phyloP scores from a whole-genome alignment of 2,329 filamentous ascomycete species.

The Paecilomyces dactylethromorphus region DNA sequence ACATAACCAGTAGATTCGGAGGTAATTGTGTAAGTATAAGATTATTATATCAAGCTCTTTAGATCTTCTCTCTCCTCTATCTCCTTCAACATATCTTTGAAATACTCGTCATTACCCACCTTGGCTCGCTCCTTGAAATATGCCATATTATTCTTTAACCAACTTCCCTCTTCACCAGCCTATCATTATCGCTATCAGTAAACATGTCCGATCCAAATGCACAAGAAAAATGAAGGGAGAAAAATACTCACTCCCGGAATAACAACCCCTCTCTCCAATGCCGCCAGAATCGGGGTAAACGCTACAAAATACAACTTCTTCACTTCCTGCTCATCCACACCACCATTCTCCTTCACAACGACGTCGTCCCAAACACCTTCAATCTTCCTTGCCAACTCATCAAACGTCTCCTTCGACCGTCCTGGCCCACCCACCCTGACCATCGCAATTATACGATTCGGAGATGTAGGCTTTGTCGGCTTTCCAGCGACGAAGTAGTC shows the following conservation, averaged over 20 bases:
- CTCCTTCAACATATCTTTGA: slow-evolving; percentile 8
- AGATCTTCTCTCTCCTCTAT: slow-evolving; percentile 6
- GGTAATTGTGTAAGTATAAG: no score
- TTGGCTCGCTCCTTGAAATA: slow-evolving; percentile 11
- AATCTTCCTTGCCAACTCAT: slow-evolving; percentile 11
- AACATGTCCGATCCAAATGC: background rate
- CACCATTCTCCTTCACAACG: slow-evolving; percentile 3
- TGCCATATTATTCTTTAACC: slow-evolving; percentile 11
- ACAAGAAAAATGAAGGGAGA: background rate
- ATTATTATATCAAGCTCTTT: slow-evolving; percentile 1
- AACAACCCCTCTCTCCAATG: slow-evolving; percentile 11
- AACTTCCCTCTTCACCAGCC: slow-evolving; percentile 11
- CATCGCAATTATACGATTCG: slow-evolving; percentile 4
- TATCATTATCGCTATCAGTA: background rate
- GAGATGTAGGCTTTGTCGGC: slow-evolving; percentile 5
- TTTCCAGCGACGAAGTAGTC: slow-evolving; percentile 10
- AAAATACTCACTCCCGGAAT: slow-evolving; percentile 12
- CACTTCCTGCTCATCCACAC: background rate
- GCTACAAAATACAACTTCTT: slow-evolving; percentile 11
- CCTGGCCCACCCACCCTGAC: slow-evolving; percentile 4
- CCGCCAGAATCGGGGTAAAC: slow-evolving; percentile 12
- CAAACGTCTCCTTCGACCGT: slow-evolving; percentile 12
- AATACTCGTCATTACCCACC: slow-evolving; percentile 4
- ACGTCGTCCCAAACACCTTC: slow-evolving; percentile 12
- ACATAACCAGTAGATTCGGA: no score